Base-by-base conservation (phyloP, 352 stramenopile genomes). In the Paralagenidium karlingii region DNA sequence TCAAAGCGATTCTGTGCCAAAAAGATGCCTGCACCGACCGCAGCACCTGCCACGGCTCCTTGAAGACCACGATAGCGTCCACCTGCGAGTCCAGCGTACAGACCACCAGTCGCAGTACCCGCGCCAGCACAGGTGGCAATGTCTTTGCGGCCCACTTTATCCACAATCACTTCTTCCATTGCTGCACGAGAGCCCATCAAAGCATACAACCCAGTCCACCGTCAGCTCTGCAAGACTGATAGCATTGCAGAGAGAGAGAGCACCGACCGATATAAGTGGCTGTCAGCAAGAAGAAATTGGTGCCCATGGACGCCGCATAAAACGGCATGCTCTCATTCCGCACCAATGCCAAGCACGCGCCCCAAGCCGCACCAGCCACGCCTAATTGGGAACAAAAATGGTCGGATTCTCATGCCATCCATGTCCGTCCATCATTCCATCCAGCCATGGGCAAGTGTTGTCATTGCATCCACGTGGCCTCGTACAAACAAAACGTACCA, bases 221-320 rank as follows among this genome's bases (percentile, higher is more conserved):
- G 25, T 3, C 20, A 31, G 16, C n/a, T 12, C n/a, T 37, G 0
- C 13, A 34, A 39, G 8, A 24, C 12, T 5, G 25, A 40, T 18
- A 32, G 20, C 15, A 5, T 3, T 12, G 18, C 18, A 1, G 34
- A 10, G 25, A 26, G 11, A 15, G 28, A 11, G 15, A 7, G 15
- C 7, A 15, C 53, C 39, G 28, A 86, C 75, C 65, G 30, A 88
- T 85, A 49, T 83, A 91, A n/a, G 78, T 86, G n/a, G 75, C 75
- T 2, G 69, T 80, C 5, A 86, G 40, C 30, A 91, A 43, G 46
- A 87, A 86, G 33, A 91, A 88, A 50, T 88, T 91, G 49, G 75
- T 69, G 6, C 71, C 75, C 67, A 91, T 85, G 18, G 75, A 85
- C 9, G 78, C 68, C 13, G 78, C 53, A 47, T 86, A 91, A 39